Percentiles rank a stretch among this genome's conserved stretches.
phyloP scores from a whole-genome alignment of 2,329 filamentous ascomycete genomes.

The Calcarisporium arbuscula region DNA sequence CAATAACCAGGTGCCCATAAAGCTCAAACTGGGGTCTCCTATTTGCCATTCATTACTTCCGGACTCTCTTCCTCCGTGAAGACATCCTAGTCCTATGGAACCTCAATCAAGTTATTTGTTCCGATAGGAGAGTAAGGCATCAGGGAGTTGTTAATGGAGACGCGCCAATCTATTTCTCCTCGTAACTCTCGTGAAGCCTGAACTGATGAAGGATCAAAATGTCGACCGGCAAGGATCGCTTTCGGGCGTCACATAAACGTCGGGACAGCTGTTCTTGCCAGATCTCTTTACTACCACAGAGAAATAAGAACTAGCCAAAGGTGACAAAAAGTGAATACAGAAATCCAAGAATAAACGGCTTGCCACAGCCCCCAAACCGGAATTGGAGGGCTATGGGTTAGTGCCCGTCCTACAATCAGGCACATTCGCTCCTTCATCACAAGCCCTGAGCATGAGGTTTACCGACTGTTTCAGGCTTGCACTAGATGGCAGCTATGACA shows the following conservation, averaged over 20 bases:
- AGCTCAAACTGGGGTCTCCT: constrained; percentile 33
- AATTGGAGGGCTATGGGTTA: constrained; percentile 10
- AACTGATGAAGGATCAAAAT: too few relatives aligned
- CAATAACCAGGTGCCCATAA: constrained; percentile 29
- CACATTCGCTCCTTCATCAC: constrained; percentile 16
- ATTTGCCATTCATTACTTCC: too few relatives aligned
- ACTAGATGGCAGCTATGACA: constrained; percentile 16
- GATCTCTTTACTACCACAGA: constrained; percentile 20
- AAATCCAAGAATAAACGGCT: constrained; percentile 15
- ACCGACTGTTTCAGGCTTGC: constrained; percentile 16
- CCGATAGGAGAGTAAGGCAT: constrained; percentile 23
- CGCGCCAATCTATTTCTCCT: constrained; percentile 12
- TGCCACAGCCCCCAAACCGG: constrained; percentile 2
- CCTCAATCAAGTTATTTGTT: constrained; percentile 24
- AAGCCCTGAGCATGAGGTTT: constrained; percentile 16
- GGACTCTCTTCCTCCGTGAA: constrained; percentile 24
- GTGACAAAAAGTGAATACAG: constrained; percentile 17
- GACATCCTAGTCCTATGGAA: constrained; percentile 29
- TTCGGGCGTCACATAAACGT: too few relatives aligned
- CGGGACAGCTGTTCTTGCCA: constrained; percentile 15
- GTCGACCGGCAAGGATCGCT: too few relatives aligned
- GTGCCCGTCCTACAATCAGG: constrained; percentile 7
- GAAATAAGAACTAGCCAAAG: constrained; percentile 20
- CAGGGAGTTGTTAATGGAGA: constrained; percentile 31
- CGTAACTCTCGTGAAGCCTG: too few relatives aligned